A percentile compares a stretch with the other conserved stretches of the same genome.
Evolutionary conservation across 768 basidiomycete genomes (phyloP).

Genomic region (Chalciporus chontae): DNA sequence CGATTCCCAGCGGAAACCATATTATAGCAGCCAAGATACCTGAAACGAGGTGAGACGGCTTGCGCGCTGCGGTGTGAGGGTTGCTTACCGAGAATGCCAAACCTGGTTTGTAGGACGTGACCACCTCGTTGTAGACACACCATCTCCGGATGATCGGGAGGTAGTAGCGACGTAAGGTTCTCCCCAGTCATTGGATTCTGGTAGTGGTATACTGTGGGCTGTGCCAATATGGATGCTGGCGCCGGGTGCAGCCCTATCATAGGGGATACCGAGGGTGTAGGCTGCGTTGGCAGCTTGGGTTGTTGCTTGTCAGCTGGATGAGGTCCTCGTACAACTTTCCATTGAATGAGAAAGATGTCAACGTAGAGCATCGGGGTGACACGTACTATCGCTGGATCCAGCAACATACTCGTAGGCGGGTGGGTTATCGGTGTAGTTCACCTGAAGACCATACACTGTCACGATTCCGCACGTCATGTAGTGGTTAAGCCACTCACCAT

Average conservation of each 20-base stretch:
- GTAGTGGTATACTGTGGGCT: conserved; percentile 66
- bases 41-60: conserved; percentile 23
- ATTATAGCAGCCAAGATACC: conserved; percentile 78
- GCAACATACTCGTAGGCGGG: conserved; percentile 47
- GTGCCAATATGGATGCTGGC: conserved; percentile 31
- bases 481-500: conserved; percentile 19
- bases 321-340: conserved; percentile 11
- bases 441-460: conserved; percentile 7
- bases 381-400: conserved; percentile 28
- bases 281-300: conserved; percentile 8
- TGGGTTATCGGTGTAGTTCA: conserved; percentile 35
- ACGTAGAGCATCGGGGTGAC: not conserved
- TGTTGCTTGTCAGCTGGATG: conserved; percentile 11
- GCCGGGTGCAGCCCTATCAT: conserved; percentile 23
- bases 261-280: conserved; percentile 6
- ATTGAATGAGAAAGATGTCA: not conserved
- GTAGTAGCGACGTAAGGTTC: conserved; percentile 56
- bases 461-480: not conserved
- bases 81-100: conserved; percentile 63
- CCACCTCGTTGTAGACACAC: conserved; percentile 72
- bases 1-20: conserved; percentile 85
- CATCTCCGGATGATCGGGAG: conserved; percentile 83
- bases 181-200: conserved; percentile 58
- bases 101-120: conserved; percentile 63
- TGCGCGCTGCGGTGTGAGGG: not conserved